Conservation (phyloP, 2,329 filamentous ascomycete genomes). For the Epicoccum sorghinum region DNA sequence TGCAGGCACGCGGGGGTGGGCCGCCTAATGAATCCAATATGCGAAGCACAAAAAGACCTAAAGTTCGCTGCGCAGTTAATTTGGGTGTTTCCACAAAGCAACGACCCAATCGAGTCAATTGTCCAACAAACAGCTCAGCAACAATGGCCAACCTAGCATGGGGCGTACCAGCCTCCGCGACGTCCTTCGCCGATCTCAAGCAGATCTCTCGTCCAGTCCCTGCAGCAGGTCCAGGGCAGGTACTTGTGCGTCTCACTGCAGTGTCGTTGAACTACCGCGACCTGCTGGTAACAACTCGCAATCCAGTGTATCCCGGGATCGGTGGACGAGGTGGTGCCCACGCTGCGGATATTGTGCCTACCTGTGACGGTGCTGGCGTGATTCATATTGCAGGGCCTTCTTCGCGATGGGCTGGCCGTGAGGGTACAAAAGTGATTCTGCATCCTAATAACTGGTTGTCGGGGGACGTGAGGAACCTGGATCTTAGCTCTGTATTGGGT, state of each 20-base stretch:
- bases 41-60: no score
- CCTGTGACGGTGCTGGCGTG: constrained; percentile 29
- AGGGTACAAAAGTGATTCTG: constrained; percentile 20
- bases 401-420: constrained; percentile 25
- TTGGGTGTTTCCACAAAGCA: no score
- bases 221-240: constrained; percentile 12
- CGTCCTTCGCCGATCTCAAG: constrained; percentile 2
- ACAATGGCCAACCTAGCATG: constrained; percentile 9
- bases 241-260: constrained; percentile 30
- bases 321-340: constrained; percentile 7
- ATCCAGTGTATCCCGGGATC: constrained; percentile 20
- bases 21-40: no score
- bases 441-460: constrained; percentile 26
- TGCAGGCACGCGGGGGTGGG: no score
- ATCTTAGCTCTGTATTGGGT: constrained; percentile 33
- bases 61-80: no score
- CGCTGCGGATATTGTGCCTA: constrained; percentile 20
- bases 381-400: constrained; percentile 30
- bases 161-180: constrained; percentile 8
- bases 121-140: no score
- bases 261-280: constrained; percentile 37
- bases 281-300: constrained; percentile 19
- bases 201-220: not conserved
- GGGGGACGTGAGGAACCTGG: constrained; percentile 18
- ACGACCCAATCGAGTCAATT: no score